Conservation (phyloP, 129 eudicot genomes). For the Saussurea involucrata region DNA sequence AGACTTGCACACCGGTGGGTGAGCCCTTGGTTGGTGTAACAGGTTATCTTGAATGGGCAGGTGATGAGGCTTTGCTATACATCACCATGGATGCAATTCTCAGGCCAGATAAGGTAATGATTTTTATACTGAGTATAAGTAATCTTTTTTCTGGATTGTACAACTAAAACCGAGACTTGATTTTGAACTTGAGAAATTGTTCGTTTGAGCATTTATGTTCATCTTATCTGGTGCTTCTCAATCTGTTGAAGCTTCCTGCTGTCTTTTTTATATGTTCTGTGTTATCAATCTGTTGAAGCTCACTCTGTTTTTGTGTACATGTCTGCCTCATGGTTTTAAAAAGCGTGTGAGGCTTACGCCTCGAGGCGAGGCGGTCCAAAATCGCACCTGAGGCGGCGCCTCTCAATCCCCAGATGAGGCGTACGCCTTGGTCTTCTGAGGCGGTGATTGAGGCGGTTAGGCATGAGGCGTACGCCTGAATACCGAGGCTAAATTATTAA, state of each 20-base stretch:
- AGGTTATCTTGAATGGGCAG: slow-evolving; percentile 78
- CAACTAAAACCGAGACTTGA: not conserved
- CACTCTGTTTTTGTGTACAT: not conserved
- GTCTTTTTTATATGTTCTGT: not conserved
- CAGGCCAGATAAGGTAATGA: slow-evolving; percentile 78
- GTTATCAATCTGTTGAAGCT: not conserved
- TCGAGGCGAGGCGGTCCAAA: too few relatives aligned
- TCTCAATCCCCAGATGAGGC: too few relatives aligned
- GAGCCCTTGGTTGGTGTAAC: slow-evolving; percentile 80
- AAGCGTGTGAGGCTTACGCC: too few relatives aligned
- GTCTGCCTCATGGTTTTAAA: not conserved
- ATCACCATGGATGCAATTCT: slow-evolving; percentile 87
- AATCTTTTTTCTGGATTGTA: not conserved
- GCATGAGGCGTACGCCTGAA: too few relatives aligned
- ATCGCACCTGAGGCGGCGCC: too few relatives aligned
- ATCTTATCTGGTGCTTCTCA: not conserved
- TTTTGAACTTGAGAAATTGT: not conserved
- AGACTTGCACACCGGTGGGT: slow-evolving; percentile 59
- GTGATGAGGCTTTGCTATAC: slow-evolving; percentile 78
- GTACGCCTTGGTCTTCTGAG: too few relatives aligned
- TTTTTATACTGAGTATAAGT: not conserved
- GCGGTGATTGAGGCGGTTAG: too few relatives aligned
- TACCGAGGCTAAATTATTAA: too few relatives aligned
- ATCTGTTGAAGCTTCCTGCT: not conserved
- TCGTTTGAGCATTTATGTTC: not conserved